A percentile compares a stretch with the other conserved stretches of the same genome.
phyloP scores from a whole-genome alignment of 2,329 filamentous ascomycete genomes.

The Fusarium staphyleae region DNA sequence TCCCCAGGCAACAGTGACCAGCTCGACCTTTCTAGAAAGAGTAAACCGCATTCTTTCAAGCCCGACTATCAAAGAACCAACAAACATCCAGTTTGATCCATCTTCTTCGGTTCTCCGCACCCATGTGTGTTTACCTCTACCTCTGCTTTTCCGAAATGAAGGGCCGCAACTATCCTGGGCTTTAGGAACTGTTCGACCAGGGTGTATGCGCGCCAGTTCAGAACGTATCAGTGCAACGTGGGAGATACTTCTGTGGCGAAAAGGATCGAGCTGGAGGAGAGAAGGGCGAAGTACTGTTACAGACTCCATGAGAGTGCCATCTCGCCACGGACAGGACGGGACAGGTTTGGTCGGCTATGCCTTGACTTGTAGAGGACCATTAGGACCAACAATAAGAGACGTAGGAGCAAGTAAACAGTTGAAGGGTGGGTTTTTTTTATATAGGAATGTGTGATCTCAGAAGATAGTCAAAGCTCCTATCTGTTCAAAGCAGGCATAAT shows the following conservation, averaged over 20 bases:
- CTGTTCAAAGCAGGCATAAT: no score
- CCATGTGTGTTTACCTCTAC: slow-evolving; percentile 45
- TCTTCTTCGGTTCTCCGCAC: slow-evolving; percentile 43
- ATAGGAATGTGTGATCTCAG: no score
- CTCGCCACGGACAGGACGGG: not conserved
- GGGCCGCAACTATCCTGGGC: slow-evolving; percentile 30
- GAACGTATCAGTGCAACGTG: slow-evolving; percentile 16
- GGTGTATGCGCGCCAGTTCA: slow-evolving; percentile 21
- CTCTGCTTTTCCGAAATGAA: slow-evolving; percentile 49
- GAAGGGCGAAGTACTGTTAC: slow-evolving; percentile 1
- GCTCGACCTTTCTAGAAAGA: slow-evolving; percentile 44
- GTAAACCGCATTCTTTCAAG: not conserved
- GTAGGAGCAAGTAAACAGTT: no score
- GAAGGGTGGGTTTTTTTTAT: no score
- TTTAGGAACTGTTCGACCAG: slow-evolving; percentile 28
- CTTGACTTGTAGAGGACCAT: no score
- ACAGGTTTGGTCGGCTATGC: no score
- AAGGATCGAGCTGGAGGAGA: slow-evolving; percentile 18
- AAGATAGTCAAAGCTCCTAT: no score
- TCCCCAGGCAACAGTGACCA: slow-evolving; percentile 40
- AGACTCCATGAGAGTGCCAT: not conserved
- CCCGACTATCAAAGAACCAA: not conserved
- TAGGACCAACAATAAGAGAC: no score
- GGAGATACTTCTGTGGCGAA: slow-evolving; percentile 15
- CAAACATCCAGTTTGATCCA: slow-evolving; percentile 37